Conservation (phyloP, 75 land plant genomes). For the Pinus albicaulis region DNA sequence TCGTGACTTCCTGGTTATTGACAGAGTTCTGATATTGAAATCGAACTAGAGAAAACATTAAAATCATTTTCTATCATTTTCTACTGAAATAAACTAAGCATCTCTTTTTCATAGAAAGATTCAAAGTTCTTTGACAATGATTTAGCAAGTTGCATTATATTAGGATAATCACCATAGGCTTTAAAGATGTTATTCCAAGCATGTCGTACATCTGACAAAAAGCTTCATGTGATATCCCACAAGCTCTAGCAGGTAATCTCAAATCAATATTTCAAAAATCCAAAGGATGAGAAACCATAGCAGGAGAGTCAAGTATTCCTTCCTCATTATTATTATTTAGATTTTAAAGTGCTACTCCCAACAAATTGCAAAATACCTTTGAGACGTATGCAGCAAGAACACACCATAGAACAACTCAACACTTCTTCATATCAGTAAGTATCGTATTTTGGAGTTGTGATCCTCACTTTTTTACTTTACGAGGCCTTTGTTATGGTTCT, state of each 20-base stretch:
- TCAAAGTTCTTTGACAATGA: conserved; percentile 70
- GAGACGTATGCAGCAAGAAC: conserved; percentile 55
- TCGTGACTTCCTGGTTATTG: no score
- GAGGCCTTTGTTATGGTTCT: conserved; percentile 27
- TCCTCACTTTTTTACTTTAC: conserved; percentile 25
- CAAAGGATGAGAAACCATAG: conserved; percentile 80
- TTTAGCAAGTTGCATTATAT: conserved; percentile 53
- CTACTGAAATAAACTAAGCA: neutral
- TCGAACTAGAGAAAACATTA: no score
- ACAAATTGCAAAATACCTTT: conserved; percentile 69
- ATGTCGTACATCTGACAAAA: conserved; percentile 87
- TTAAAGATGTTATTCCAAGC: conserved; percentile 53
- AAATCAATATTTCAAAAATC: conserved; percentile 89
- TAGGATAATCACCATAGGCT: conserved; percentile 47
- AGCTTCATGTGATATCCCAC: conserved; percentile 81
- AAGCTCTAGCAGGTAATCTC: conserved; percentile 77
- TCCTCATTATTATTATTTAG: conserved; percentile 68
- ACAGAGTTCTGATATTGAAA: no score
- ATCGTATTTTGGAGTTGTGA: conserved; percentile 38
- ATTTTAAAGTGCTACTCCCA: conserved; percentile 50
- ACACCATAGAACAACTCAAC: conserved; percentile 66
- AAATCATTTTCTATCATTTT: no score
- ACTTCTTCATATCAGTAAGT: conserved; percentile 66
- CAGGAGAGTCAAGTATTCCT: conserved; percentile 63
- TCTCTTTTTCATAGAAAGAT: conserved; percentile 70